Evolutionary conservation across 805 yeast species (phyloP).

Genomic region (Saccharomyces mikatae): DNA sequence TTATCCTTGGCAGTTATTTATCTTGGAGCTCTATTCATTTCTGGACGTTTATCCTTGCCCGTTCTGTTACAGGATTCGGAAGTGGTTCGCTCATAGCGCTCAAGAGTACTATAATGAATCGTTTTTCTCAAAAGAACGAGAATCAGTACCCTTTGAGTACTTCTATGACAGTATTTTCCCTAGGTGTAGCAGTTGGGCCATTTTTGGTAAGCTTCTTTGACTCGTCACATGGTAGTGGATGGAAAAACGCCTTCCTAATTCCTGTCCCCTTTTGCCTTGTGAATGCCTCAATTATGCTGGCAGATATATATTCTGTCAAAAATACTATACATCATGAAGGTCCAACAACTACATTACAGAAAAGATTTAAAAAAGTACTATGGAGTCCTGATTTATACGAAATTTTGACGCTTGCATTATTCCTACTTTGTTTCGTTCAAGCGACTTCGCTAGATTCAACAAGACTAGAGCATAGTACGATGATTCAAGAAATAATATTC

Average conservation of each 20-base stretch:
- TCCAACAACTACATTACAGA: neutral
- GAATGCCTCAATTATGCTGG: slow-evolving; percentile 39
- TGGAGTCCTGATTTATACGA: neutral
- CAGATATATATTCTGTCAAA: neutral
- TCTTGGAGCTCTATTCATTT: slow-evolving; percentile 47
- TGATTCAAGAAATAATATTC: neutral
- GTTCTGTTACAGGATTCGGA: slow-evolving; percentile 77
- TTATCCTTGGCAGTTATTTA: slow-evolving; percentile 49
- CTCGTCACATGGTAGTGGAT: slow-evolving; percentile 34
- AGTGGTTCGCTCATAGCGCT: slow-evolving; percentile 67
- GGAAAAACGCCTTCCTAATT: slow-evolving; percentile 55
- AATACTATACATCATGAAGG: neutral
- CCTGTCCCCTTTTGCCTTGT: slow-evolving; percentile 49
- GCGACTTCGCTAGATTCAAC: neutral
- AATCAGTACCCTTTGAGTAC: neutral
- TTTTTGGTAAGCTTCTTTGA: neutral
- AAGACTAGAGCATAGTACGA: neutral
- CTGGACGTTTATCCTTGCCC: slow-evolving; percentile 40
- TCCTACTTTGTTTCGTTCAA: neutral
- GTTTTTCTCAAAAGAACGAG: neutral
- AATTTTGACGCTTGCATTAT: neutral
- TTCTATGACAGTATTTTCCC: neutral
- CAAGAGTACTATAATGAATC: slow-evolving; percentile 12
- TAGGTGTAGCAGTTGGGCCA: neutral
- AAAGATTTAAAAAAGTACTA: neutral